A percentile compares a stretch with the other conserved stretches of the same genome.
These are phyloP conservation scores for Lachancea dasiensis DNA, from an alignment of 805 yeast genomes.

Conservation along the genomic window DNA sequence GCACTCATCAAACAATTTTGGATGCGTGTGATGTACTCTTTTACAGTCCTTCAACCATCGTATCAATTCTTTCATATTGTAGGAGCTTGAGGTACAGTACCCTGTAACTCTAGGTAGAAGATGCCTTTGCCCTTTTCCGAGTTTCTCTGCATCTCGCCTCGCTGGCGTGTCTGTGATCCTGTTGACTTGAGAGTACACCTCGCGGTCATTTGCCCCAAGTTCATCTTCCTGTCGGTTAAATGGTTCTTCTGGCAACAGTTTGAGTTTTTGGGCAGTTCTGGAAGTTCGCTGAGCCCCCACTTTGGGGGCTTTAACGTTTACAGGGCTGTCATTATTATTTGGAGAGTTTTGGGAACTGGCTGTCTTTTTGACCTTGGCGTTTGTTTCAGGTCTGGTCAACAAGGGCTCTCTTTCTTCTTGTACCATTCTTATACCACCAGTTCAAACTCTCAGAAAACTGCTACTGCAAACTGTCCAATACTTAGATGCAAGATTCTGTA, in stretches of 20 bases:
- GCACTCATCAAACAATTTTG: slow-evolving; percentile 91
- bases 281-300: slow-evolving; percentile 72
- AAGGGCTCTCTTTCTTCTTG: slow-evolving; percentile 5
- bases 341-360: neutral
- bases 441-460: neutral
- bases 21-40: slow-evolving; percentile 67
- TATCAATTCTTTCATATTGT: slow-evolving; percentile 78
- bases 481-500: too few relatives aligned
- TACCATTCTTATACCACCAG: neutral
- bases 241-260: slow-evolving; percentile 60
- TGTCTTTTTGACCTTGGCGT: neutral
- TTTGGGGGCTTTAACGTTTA: slow-evolving; percentile 24
- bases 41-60: slow-evolving; percentile 81
- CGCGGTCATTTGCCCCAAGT: slow-evolving; percentile 30
- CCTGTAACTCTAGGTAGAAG: slow-evolving; percentile 91
- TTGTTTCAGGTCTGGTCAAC: neutral
- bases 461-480: neutral
- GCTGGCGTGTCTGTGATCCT: slow-evolving; percentile 84
- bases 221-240: slow-evolving; percentile 23
- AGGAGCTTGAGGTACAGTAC: slow-evolving; percentile 91
- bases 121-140: slow-evolving; percentile 72
- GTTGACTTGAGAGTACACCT: slow-evolving; percentile 77
- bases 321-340: neutral
- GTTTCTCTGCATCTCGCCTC: slow-evolving; percentile 85
- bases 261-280: slow-evolving; percentile 66